These are phyloP conservation scores for Hsuehochloa calcarea DNA, from an alignment of 176 grass and related monocot species.

Conservation along the genomic window DNA sequence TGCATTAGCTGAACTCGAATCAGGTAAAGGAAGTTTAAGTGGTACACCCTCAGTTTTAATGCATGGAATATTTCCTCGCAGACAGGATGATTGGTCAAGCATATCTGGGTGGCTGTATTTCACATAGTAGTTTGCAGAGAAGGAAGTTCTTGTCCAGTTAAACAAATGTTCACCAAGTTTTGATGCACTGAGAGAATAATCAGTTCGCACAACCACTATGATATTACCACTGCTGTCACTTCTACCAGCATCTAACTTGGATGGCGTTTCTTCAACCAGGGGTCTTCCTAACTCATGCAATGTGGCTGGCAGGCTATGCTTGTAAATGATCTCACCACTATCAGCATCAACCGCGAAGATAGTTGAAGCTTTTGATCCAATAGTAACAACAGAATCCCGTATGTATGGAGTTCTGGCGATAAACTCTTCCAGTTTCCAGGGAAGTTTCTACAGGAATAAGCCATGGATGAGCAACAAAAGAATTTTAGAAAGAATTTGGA, in stretches of 20 bases:
- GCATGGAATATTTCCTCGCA: slow-evolving; percentile 52
- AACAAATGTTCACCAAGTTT: slow-evolving; percentile 71
- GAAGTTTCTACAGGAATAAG: slow-evolving; percentile 61
- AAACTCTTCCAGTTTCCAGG: slow-evolving; percentile 83
- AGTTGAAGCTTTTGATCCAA: slow-evolving; percentile 82
- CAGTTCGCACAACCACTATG: slow-evolving; percentile 73
- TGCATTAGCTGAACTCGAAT: slow-evolving; percentile 33
- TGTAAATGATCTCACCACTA: slow-evolving; percentile 78
- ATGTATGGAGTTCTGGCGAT: slow-evolving; percentile 70
- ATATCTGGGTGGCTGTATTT: slow-evolving; percentile 45
- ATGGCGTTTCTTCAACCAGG: slow-evolving; percentile 50
- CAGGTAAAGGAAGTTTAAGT: slow-evolving; percentile 47
- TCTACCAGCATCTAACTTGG: slow-evolving; percentile 55
- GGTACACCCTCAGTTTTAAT: slow-evolving; percentile 41
- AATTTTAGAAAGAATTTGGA: not conserved
- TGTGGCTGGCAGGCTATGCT: slow-evolving; percentile 47
- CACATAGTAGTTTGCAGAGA: slow-evolving; percentile 59
- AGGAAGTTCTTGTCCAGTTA: slow-evolving; percentile 76
- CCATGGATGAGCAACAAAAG: slow-evolving; percentile 4
- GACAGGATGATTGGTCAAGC: slow-evolving; percentile 49
- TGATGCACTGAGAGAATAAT: slow-evolving; percentile 86
- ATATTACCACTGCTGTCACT: slow-evolving; percentile 40
- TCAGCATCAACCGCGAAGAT: slow-evolving; percentile 70
- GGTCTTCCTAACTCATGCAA: slow-evolving; percentile 51
- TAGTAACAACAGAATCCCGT: slow-evolving; percentile 70